phyloP scores from a whole-genome alignment of 176 grass and related monocot species.

The Ananas comosus region DNA sequence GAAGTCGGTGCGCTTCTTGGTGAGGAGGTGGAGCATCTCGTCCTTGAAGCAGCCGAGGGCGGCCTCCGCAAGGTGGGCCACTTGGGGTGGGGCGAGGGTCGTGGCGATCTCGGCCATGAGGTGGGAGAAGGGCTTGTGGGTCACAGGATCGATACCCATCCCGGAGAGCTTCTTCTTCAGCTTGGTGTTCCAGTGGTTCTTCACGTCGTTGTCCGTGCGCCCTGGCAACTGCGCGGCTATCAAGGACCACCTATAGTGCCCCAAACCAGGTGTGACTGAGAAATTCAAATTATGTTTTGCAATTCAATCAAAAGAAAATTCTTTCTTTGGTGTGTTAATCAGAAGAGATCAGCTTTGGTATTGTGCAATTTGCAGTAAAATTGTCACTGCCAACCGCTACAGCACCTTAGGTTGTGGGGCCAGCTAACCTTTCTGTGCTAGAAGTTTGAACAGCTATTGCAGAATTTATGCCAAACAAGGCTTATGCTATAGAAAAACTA shows the following conservation, averaged over 20 bases:
- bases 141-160: constrained; percentile 97
- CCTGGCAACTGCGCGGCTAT: constrained; percentile 85
- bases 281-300: no score
- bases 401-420: no score
- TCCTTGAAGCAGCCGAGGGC: constrained; percentile 97
- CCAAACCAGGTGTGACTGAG: no score
- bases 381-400: no score
- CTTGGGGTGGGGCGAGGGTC: constrained; percentile 77
- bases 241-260: constrained; percentile 57
- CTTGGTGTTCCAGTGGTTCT: constrained; percentile 99
- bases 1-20: constrained; percentile 56
- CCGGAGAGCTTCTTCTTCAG: constrained; percentile 97
- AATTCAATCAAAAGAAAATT: no score
- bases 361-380: no score
- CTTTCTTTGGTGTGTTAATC: no score
- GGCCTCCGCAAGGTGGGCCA: constrained; percentile 82
- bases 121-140: constrained; percentile 95
- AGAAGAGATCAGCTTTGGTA: no score
- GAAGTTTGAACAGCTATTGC: no score
- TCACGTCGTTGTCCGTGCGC: constrained; percentile 96
- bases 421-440: no score
- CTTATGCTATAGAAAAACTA: no score
- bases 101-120: constrained; percentile 98
- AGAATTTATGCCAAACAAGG: no score
- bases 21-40: constrained; percentile 97